Evolutionary conservation across 2,329 filamentous ascomycete species (phyloP).

Genomic region (Calycina herbarum): DNA sequence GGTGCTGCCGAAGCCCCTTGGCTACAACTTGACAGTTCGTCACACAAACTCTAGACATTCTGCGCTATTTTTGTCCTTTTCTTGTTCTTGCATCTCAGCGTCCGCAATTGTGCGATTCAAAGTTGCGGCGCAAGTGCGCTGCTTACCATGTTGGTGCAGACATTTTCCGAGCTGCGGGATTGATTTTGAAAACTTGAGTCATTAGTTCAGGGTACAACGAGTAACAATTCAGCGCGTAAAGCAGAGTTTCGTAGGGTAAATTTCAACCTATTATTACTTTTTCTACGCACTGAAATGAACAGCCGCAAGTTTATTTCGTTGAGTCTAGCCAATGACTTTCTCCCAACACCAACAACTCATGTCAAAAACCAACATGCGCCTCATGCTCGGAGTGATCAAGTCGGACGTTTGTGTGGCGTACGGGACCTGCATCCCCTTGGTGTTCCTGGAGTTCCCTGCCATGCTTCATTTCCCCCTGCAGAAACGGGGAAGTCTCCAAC

Average conservation of each 20-base stretch:
- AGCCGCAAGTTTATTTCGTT: no score
- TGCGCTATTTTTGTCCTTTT: background rate
- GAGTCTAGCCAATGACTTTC: no score
- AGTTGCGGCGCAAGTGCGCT: background rate
- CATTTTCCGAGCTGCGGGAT: background rate
- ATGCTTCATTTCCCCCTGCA: slow-evolving; percentile 7
- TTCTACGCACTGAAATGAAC: no score
- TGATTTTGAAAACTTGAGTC: background rate
- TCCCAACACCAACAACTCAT: background rate
- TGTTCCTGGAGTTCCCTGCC: slow-evolving; percentile 1
- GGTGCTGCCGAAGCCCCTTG: background rate
- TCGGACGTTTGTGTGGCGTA: background rate
- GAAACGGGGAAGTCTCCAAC: background rate
- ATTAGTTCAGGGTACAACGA: background rate
- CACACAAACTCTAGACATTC: background rate
- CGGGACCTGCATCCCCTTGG: background rate
- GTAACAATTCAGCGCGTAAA: no score
- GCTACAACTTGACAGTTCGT: background rate
- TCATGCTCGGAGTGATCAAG: background rate
- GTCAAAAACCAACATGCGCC: background rate
- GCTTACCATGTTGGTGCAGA: no score
- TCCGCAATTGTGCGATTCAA: background rate
- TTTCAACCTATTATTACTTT: no score
- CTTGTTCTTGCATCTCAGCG: background rate
- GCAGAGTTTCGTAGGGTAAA: no score